These are phyloP conservation scores for Gossypium davidsonii DNA, from an alignment of 441 rosid species.

Conservation along the genomic window DNA sequence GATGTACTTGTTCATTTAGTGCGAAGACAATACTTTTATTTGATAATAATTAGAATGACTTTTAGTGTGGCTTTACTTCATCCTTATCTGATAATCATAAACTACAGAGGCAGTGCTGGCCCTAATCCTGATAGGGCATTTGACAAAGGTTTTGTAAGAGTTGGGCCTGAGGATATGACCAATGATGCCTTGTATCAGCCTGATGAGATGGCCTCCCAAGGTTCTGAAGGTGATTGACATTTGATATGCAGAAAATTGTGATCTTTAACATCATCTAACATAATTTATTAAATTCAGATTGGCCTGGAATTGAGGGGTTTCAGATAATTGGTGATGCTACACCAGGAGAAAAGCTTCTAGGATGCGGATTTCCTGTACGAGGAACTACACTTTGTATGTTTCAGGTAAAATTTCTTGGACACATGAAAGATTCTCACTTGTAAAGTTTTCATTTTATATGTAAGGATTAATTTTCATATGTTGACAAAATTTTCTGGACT, in stretches of 20 bases:
- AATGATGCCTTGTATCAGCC: constrained; percentile 23
- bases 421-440: not conserved
- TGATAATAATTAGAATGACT: not conserved
- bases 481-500: constrained; percentile 9
- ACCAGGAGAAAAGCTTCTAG: constrained; percentile 91
- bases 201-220: constrained; percentile 34
- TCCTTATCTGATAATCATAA: constrained; percentile 4
- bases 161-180: constrained; percentile 22
- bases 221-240: constrained; percentile 40
- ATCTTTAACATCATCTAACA: constrained; percentile 23
- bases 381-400: constrained; percentile 97
- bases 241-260: constrained; percentile 12
- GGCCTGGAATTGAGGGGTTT: constrained; percentile 89
- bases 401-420: constrained; percentile 50
- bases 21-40: not conserved
- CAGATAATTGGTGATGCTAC: constrained; percentile 87
- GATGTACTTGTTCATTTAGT: not conserved
- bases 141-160: constrained; percentile 19
- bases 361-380: constrained; percentile 83
- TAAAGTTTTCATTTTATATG: not conserved
- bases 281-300: constrained; percentile 35
- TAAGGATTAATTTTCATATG: not conserved
- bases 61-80: not conserved
- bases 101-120: constrained; percentile 26
- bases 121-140: constrained; percentile 24